phyloP scores from a whole-genome alignment of 176 grass and related monocot genomes.

The Dendrocalamus sinicus region DNA sequence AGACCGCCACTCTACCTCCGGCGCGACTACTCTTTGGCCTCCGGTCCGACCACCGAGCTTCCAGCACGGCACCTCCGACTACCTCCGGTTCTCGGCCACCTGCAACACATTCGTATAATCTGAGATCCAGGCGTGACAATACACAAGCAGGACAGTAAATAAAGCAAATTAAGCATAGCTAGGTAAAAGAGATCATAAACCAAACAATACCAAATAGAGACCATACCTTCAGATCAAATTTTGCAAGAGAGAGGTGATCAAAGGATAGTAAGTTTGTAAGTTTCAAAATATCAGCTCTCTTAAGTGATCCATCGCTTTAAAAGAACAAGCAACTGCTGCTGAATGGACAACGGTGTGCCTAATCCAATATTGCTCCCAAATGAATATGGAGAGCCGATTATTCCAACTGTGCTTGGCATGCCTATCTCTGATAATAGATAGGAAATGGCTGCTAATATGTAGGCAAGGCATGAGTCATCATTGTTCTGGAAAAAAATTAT shows the following conservation, averaged over 20 bases:
- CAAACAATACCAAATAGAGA: slow-evolving; percentile 20
- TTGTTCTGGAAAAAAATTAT: slow-evolving; percentile 72
- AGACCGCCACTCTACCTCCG: too few relatives aligned
- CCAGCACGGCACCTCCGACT: too few relatives aligned
- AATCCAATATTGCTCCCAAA: slow-evolving; percentile 81
- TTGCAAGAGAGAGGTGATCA: slow-evolving; percentile 80
- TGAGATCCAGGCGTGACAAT: too few relatives aligned
- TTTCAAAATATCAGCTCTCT: slow-evolving; percentile 89
- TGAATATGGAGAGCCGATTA: slow-evolving; percentile 79
- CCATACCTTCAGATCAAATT: slow-evolving; percentile 89
- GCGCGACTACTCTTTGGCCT: too few relatives aligned
- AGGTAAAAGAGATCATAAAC: slow-evolving; percentile 19
- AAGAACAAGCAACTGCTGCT: slow-evolving; percentile 91
- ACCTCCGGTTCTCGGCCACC: too few relatives aligned
- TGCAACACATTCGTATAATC: too few relatives aligned
- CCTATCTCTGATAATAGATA: slow-evolving; percentile 88
- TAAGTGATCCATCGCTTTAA: slow-evolving; percentile 74
- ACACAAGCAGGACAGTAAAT: neutral
- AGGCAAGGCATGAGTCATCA: slow-evolving; percentile 92
- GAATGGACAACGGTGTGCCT: slow-evolving; percentile 74
- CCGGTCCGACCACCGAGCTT: too few relatives aligned
- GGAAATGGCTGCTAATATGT: slow-evolving; percentile 89
- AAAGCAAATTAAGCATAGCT: neutral
- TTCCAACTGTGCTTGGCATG: slow-evolving; percentile 65
- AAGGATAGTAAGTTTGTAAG: slow-evolving; percentile 78